phyloP scores from a whole-genome alignment of 169 alveolate species.

The Eimeria maxima region DNA sequence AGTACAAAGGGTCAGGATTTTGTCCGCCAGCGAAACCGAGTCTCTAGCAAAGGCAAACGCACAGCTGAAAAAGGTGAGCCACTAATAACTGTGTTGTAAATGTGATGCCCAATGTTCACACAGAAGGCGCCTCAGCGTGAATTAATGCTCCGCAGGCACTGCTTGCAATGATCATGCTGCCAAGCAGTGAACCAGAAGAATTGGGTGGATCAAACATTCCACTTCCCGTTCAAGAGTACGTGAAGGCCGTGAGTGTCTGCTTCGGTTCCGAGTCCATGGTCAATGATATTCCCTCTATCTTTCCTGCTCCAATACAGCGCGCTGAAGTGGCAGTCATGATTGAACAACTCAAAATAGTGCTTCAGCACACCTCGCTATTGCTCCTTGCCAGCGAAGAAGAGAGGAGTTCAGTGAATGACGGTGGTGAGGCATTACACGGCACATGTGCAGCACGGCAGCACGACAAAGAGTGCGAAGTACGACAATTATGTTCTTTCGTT shows the following conservation, averaged over 20 bases:
- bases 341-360: conserved; percentile 50
- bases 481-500: not conserved
- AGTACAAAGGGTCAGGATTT: conserved; percentile 50
- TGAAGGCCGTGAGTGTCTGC: conserved; percentile 60
- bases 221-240: conserved; percentile 48
- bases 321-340: conserved; percentile 81
- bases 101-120: not conserved
- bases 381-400: conserved; percentile 71
- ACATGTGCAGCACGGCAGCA: not conserved
- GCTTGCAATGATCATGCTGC: conserved; percentile 65
- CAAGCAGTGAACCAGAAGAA: conserved; percentile 65
- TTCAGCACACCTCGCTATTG: conserved; percentile 68
- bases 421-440: conserved; percentile 21
- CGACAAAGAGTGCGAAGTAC: not conserved
- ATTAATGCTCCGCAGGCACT: conserved; percentile 25
- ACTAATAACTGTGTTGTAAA: not conserved
- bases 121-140: not conserved
- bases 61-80: conserved; percentile 63
- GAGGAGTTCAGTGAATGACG: not conserved
- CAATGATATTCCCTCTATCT: conserved; percentile 62
- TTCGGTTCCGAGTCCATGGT: conserved; percentile 51
- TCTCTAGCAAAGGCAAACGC: conserved; percentile 28
- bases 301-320: conserved; percentile 75
- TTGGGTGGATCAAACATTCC: conserved; percentile 67
- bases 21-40: conserved; percentile 24